Conservation (phyloP, 176 grass and related monocot genomes). For the Ensete ventricosum region DNA sequence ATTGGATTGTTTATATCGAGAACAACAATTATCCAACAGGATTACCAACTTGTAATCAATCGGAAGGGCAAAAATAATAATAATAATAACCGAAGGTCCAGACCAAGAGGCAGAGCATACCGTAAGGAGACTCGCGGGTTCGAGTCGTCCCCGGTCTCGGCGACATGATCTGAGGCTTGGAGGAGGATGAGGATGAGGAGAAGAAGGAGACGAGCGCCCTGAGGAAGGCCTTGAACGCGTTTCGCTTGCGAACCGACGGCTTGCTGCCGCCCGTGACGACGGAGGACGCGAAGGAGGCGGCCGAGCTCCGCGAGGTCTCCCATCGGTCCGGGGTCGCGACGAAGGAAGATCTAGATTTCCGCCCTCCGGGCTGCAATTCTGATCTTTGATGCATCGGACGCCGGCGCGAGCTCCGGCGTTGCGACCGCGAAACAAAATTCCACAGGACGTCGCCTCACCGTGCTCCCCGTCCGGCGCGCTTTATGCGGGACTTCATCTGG, state of each 20-base stretch:
- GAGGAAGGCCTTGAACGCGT: neutral
- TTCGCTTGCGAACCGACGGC: neutral
- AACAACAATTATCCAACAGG: neutral
- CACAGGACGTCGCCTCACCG: too few relatives aligned
- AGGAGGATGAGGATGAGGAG: neutral
- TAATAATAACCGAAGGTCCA: neutral
- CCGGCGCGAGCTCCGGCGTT: neutral
- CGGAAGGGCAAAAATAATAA: neutral
- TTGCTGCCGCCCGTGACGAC: neutral
- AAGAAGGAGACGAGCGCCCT: neutral
- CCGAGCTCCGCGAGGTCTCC: constrained; percentile 6
- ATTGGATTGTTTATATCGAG: neutral
- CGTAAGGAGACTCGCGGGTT: constrained; percentile 1
- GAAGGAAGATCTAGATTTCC: neutral
- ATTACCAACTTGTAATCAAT: neutral
- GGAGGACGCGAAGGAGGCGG: neutral
- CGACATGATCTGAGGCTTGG: neutral
- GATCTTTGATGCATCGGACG: neutral
- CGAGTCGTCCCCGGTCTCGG: neutral
- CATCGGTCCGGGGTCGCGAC: neutral
- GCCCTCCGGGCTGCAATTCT: neutral
- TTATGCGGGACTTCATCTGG: too few relatives aligned
- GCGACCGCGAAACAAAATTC: neutral
- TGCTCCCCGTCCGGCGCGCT: too few relatives aligned
- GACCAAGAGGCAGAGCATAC: neutral